phyloP scores from a whole-genome alignment of 2,329 filamentous ascomycete species.

The Gliomastix tumulicola region DNA sequence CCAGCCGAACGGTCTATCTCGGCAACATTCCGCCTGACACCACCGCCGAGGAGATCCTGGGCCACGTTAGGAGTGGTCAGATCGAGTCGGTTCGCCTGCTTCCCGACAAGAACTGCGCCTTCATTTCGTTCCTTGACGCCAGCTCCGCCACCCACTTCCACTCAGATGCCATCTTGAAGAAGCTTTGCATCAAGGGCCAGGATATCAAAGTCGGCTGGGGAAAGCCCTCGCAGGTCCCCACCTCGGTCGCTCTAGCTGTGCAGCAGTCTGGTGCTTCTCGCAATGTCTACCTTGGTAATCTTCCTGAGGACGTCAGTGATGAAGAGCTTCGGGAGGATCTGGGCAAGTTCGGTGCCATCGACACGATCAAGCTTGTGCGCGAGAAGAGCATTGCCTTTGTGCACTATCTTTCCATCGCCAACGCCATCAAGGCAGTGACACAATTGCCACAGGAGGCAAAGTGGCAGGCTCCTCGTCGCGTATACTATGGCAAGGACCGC shows the following conservation, averaged over 20 bases:
- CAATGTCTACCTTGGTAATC: conserved; percentile 93
- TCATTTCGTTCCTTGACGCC: conserved; percentile 97
- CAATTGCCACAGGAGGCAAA: conserved; percentile 94
- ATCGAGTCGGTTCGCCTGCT: conserved; percentile 97
- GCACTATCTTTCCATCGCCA: conserved; percentile 94
- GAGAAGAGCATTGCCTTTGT: conserved; percentile 98
- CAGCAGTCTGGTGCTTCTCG: conserved; percentile 95
- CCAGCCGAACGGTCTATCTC: conserved; percentile 92
- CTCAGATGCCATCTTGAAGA: conserved; percentile 99
- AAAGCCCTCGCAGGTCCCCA: conserved; percentile 96
- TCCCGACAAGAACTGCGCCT: conserved; percentile 98
- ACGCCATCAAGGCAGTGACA: conserved; percentile 95
- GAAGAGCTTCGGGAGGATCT: conserved; percentile 92
- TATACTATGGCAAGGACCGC: conserved; percentile 98
- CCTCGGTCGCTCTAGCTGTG: conserved; percentile 92
- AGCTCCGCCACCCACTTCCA: conserved; percentile 98
- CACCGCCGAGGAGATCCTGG: conserved; percentile 89
- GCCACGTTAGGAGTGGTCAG: conserved; percentile 93
- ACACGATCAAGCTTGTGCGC: conserved; percentile 94
- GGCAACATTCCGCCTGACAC: conserved; percentile 99
- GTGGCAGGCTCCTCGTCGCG: conserved; percentile 91
- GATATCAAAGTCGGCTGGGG: conserved; percentile 99
- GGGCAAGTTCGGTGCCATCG: conserved; percentile 92
- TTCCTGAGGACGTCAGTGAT: conserved; percentile 83
- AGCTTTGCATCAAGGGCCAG: conserved; percentile 95